These are phyloP conservation scores for Leonotis leonurus DNA, from an alignment of 257 asterid species.

Conservation along the genomic window DNA sequence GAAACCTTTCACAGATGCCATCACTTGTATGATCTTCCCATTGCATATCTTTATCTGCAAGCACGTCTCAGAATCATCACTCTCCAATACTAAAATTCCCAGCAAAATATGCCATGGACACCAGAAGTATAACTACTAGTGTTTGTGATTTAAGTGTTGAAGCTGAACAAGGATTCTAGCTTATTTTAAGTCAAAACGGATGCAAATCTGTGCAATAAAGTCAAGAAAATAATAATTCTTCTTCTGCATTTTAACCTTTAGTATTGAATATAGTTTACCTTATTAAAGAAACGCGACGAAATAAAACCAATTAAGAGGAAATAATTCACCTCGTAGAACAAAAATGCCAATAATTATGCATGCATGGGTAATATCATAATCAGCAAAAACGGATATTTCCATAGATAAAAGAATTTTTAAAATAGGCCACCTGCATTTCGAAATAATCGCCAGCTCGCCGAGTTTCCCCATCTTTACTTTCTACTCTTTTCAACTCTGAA, in stretches of 20 bases:
- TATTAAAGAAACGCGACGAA: not conserved
- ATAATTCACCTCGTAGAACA: not conserved
- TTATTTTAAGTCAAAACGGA: not conserved
- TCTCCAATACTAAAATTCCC: not conserved
- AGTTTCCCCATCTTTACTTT: constrained; percentile 41
- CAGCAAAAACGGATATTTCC: not conserved
- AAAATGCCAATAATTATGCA: not conserved
- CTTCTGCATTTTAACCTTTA: not conserved
- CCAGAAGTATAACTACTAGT: no score
- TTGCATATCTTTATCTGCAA: constrained; percentile 95
- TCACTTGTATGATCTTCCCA: constrained; percentile 80
- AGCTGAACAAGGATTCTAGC: not conserved
- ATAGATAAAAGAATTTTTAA: not conserved
- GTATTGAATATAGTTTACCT: not conserved
- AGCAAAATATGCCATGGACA: not conserved
- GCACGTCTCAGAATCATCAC: constrained; percentile 14
- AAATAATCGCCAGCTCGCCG: constrained; percentile 68
- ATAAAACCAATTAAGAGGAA: not conserved
- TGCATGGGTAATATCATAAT: not conserved
- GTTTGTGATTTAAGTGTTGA: not conserved
- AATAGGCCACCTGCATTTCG: constrained; percentile 69
- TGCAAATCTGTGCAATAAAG: not conserved
- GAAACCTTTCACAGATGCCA: constrained; percentile 85
- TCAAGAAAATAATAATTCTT: no score
- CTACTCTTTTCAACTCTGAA: constrained; percentile 70